Base-by-base conservation (phyloP, 192 early-diverging fungal genomes). In the Endogone sp. region DNA sequence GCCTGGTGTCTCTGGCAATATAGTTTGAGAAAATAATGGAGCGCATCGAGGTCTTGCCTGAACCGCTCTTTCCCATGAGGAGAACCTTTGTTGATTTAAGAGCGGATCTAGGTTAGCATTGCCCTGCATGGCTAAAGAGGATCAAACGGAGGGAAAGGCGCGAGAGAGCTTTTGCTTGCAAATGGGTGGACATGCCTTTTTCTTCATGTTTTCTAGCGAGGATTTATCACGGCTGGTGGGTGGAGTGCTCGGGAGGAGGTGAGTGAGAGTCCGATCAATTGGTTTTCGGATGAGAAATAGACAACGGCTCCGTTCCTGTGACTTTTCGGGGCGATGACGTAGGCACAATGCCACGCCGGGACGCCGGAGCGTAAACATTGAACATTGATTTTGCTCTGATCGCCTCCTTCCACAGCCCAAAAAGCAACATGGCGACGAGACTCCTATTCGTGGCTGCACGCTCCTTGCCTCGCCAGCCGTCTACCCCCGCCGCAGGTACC, bases 1-100 rank as follows among this genome's bases (percentile, higher is more conserved):
- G 84, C 31, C 96, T 84, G 4, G 97, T 99, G 69, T 99, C 96
- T 71, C 89, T 75, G 3, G 97, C 96, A 64, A 97, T 91, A 76
- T 96, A 97, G 82, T 98, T 98, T 3, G 95, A 92, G 71, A 99
- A 99, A 70, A 99, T 98, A 70, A 99, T 95, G 24, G 94, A 95
- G 66, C 96, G 86, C 97, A 99, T 99, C 30, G 95, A 97, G 23
- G 97, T 99, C 86, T 99, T 99, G 58, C 97, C 97, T 2, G 94
- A 91, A 8, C 96, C 96, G 73, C 90, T 92, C 75, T 94, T 93
- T 29, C 97, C 97, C 97, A 99, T 97, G 79, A 99, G 87, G 37
- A 99, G 88, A 22, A 98, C 91, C 94, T 99, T 60, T 49, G 37
- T 49, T 49, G 6, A 49, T 49, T 11, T 49, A 0, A 49, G 37